Percentiles rank a stretch among this genome's conserved stretches.
Conservation (phyloP, 2,329 filamentous ascomycete genomes). For the Fulvia fulva region DNA sequence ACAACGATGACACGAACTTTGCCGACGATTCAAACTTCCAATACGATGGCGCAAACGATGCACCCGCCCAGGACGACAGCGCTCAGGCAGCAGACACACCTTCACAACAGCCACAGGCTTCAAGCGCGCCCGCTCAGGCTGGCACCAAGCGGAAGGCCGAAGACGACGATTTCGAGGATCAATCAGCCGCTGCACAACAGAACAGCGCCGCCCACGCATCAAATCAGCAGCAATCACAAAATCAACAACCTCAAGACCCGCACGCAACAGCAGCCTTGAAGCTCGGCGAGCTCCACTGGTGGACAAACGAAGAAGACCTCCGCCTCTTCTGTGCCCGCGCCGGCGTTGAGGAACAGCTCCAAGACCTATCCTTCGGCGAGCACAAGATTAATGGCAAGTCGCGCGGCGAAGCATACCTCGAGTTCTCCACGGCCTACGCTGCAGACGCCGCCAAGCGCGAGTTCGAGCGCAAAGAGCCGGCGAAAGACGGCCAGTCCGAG, state of each 20-base stretch:
- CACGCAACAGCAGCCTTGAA: constrained; percentile 69
- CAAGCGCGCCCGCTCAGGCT: constrained; percentile 11
- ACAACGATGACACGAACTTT: constrained; percentile 22
- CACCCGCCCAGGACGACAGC: neutral
- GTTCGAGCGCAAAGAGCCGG: constrained; percentile 54
- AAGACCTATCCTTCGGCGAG: constrained; percentile 93
- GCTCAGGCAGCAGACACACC: neutral
- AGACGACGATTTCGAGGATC: constrained; percentile 32
- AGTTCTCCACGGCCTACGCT: constrained; percentile 78
- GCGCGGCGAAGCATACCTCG: constrained; percentile 85
- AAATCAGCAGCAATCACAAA: constrained; percentile 35
- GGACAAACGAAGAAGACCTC: constrained; percentile 93
- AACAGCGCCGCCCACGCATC: constrained; percentile 5
- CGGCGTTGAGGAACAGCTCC: constrained; percentile 77
- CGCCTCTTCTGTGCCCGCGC: constrained; percentile 70
- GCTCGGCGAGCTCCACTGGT: constrained; percentile 91
- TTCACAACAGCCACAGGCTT: constrained; percentile 22
- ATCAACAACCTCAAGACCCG: constrained; percentile 46
- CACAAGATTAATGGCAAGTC: constrained; percentile 99
- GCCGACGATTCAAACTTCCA: constrained; percentile 16
- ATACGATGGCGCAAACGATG: constrained; percentile 7
- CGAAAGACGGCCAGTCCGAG: constrained; percentile 15
- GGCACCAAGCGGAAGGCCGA: constrained; percentile 61
- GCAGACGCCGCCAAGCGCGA: constrained; percentile 79
- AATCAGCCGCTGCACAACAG: constrained; percentile 5